Percentiles rank a stretch among this genome's conserved stretches.
Conservation (phyloP, 139 green algal species). For the Volvox reticuliferus region DNA sequence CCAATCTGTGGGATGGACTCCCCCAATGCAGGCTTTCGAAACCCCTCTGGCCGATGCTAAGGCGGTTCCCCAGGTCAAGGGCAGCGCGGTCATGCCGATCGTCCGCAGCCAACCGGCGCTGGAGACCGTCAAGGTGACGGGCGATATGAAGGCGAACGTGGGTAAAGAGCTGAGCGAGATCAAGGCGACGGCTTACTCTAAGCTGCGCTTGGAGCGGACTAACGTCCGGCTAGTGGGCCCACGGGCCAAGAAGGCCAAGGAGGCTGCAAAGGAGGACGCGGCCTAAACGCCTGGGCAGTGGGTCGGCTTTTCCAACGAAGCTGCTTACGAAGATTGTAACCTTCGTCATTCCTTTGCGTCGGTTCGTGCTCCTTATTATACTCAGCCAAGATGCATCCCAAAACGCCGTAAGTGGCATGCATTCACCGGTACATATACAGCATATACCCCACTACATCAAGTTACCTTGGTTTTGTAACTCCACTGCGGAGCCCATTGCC, state of each 20-base stretch:
- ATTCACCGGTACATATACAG: no score
- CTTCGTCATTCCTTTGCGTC: not conserved
- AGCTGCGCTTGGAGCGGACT: conserved; percentile 93
- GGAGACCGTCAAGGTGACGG: conserved; percentile 90
- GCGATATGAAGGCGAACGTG: conserved; percentile 87
- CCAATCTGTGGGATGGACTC: no score
- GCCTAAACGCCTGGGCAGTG: conserved; percentile 16
- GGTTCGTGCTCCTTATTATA: no score
- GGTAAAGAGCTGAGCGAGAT: conserved; percentile 32
- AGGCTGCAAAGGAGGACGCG: conserved; percentile 55
- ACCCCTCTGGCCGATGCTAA: conserved; percentile 79
- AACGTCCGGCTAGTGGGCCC: conserved; percentile 88
- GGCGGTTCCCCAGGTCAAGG: conserved; percentile 73
- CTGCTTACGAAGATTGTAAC: not conserved
- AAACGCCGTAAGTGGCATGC: no score
- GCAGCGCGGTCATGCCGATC: conserved; percentile 77
- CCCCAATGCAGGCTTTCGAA: conserved; percentile 79
- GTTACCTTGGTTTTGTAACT: no score
- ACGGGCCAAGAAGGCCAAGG: conserved; percentile 85
- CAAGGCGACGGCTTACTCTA: conserved; percentile 83
- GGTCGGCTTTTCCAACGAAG: not conserved
- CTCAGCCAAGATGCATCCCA: no score
- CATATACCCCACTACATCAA: no score
- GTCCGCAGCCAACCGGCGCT: conserved; percentile 63
- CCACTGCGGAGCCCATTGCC: no score